A percentile compares a stretch with the other conserved stretches of the same genome.
These are phyloP conservation scores for Termitomyces sp. DNA, from an alignment of 768 basidiomycete species.

Conservation along the genomic window DNA sequence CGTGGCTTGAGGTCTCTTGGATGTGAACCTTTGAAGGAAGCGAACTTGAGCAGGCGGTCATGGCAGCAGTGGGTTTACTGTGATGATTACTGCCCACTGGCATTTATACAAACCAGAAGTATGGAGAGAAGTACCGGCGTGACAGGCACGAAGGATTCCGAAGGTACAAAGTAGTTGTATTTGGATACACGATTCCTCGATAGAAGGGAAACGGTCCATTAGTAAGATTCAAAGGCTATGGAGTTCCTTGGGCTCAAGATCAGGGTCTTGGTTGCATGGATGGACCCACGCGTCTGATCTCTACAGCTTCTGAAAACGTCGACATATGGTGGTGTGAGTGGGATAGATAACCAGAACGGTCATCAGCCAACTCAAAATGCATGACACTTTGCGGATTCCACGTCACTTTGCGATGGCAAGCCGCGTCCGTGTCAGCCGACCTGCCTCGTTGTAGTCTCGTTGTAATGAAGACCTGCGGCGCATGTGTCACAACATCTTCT, in stretches of 20 bases:
- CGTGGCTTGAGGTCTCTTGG: slow-evolving; percentile 1
- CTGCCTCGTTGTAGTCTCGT: slow-evolving; percentile 1
- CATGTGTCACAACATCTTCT: background rate
- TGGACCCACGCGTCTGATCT: slow-evolving; percentile 1
- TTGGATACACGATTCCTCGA: slow-evolving; percentile 3
- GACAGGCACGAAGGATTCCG: background rate
- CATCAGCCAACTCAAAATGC: background rate
- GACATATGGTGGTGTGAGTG: background rate
- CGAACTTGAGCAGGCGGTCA: slow-evolving; percentile 8
- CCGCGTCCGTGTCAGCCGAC: slow-evolving; percentile 6
- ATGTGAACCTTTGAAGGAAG: background rate
- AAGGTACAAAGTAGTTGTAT: background rate
- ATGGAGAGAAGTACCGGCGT: background rate
- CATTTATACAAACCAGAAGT: slow-evolving; percentile 9
- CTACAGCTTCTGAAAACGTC: background rate
- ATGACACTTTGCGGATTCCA: background rate
- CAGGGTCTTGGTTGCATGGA: slow-evolving; percentile 8
- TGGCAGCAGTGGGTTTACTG: background rate
- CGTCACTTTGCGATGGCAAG: background rate
- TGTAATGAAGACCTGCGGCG: background rate
- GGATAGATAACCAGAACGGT: background rate
- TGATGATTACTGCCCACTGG: background rate
- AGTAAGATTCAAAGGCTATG: slow-evolving; percentile 1
- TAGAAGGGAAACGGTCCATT: background rate
- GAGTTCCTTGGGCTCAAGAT: background rate